A percentile compares a stretch with the other conserved stretches of the same genome.
These are phyloP conservation scores for Cryptosporidium viatorum DNA, from an alignment of 169 alveolate species.

Conservation along the genomic window DNA sequence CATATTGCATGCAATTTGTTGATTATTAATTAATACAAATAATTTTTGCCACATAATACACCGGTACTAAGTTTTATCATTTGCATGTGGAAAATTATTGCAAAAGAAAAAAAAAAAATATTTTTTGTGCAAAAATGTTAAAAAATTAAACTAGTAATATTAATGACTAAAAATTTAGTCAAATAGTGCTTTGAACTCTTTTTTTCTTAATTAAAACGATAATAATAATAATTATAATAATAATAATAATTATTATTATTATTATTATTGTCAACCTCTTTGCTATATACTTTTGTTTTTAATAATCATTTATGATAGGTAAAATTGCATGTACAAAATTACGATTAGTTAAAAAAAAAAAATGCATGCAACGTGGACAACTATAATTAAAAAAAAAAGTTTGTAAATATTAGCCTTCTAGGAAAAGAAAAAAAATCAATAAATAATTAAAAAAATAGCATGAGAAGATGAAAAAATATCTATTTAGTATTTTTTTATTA, in stretches of 20 bases:
- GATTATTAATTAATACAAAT: background rate
- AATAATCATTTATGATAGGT: background rate
- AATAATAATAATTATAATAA: too few relatives aligned
- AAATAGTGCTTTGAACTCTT: too few relatives aligned
- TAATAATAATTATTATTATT: too few relatives aligned
- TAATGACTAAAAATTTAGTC: background rate
- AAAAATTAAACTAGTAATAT: background rate
- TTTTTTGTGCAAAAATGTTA: background rate
- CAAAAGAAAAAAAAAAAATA: background rate
- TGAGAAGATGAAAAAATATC: conserved; percentile 33
- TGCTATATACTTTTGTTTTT: background rate
- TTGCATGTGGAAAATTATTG: background rate
- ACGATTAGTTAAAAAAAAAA: background rate
- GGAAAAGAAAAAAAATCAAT: background rate
- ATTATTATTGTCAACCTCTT: too few relatives aligned
- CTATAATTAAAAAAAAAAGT: background rate
- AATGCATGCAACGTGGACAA: conserved; percentile 32
- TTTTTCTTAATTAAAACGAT: too few relatives aligned
- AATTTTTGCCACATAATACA: background rate
- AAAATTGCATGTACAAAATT: conserved; percentile 7
- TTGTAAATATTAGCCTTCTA: background rate
- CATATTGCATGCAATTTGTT: background rate
- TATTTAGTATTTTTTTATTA: conserved; percentile 4
- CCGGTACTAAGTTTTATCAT: background rate
- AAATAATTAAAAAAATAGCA: background rate